phyloP scores from a whole-genome alignment of 176 grass and related monocot genomes.

The Zea luxurians region DNA sequence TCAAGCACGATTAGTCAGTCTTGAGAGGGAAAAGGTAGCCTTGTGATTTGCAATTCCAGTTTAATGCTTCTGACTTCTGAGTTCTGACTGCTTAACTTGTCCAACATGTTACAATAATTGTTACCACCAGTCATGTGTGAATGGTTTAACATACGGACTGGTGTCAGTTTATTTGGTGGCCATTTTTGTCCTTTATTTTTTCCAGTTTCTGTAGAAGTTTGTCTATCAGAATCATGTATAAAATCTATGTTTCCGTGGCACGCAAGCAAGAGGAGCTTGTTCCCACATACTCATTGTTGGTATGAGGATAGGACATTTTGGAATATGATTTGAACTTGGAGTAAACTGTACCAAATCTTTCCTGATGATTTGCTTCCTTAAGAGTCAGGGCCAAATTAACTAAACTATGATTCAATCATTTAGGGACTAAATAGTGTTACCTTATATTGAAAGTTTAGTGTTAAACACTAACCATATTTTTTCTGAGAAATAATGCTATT shows the following conservation, averaged over 20 bases:
- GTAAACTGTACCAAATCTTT: not conserved
- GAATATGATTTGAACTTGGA: not conserved
- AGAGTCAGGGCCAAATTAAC: not conserved
- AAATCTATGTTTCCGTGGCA: conserved; percentile 12
- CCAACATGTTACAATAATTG: not conserved
- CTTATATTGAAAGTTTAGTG: not conserved
- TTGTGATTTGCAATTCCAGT: conserved; percentile 15
- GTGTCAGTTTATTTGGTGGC: not conserved
- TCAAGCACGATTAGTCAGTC: conserved; percentile 84
- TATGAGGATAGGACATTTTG: not conserved
- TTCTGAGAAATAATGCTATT: not conserved
- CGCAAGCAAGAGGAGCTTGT: not conserved
- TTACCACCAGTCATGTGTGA: not conserved
- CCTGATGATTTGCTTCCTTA: not conserved
- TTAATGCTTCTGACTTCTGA: conserved; percentile 24
- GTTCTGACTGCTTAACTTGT: conserved; percentile 5
- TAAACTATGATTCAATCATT: conserved; percentile 9
- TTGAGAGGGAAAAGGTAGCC: conserved; percentile 96
- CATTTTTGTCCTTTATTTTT: not conserved
- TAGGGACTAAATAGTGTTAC: not conserved
- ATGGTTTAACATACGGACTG: not conserved
- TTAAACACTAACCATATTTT: not conserved
- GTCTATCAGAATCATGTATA: not conserved
- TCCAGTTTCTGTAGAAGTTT: not conserved
- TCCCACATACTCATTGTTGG: not conserved